A percentile compares a stretch with the other conserved stretches of the same genome.
Evolutionary conservation across 495 filamentous ascomycete genomes (phyloP).

Genomic region (Physcia stellaris): DNA sequence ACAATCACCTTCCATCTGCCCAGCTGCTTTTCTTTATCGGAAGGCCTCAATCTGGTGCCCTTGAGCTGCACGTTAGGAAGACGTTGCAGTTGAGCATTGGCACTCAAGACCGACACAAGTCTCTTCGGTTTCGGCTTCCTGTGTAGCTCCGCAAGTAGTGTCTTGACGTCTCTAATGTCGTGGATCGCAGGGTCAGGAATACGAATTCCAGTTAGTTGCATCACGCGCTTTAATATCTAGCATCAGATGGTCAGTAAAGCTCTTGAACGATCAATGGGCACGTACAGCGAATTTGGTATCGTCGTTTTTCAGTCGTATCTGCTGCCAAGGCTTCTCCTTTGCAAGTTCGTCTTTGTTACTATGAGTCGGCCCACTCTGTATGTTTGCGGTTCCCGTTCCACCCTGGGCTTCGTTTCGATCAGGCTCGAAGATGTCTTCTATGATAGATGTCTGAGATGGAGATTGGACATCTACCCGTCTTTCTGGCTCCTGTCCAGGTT

Average conservation of each 20-base stretch:
- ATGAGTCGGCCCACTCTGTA: not conserved
- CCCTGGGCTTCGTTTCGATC: no score
- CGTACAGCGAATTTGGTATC: slow-evolving; percentile 62
- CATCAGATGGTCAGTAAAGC: not conserved
- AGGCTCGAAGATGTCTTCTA: not conserved
- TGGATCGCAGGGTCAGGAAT: slow-evolving; percentile 54
- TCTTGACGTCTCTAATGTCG: slow-evolving; percentile 34
- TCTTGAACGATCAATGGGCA: slow-evolving; percentile 12
- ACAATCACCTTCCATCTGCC: slow-evolving; percentile 81
- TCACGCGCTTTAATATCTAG: slow-evolving; percentile 62
- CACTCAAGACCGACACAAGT: slow-evolving; percentile 26
- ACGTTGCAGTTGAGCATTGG: slow-evolving; percentile 23
- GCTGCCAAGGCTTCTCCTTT: slow-evolving; percentile 28
- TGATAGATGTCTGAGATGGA: not conserved
- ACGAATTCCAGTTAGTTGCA: slow-evolving; percentile 60
- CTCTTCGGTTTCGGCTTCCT: slow-evolving; percentile 47
- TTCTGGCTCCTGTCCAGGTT: no score
- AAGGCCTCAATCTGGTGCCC: slow-evolving; percentile 42
- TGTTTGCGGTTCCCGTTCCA: no score
- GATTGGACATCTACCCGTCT: not conserved
- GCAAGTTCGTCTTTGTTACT: not conserved
- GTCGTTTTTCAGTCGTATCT: slow-evolving; percentile 40
- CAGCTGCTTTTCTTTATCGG: slow-evolving; percentile 58
- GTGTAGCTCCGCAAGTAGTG: slow-evolving; percentile 39
- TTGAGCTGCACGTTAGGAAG: slow-evolving; percentile 61